These are phyloP conservation scores for Talaromyces marneffei DNA, from an alignment of 2,329 filamentous ascomycete genomes.

Conservation along the genomic window DNA sequence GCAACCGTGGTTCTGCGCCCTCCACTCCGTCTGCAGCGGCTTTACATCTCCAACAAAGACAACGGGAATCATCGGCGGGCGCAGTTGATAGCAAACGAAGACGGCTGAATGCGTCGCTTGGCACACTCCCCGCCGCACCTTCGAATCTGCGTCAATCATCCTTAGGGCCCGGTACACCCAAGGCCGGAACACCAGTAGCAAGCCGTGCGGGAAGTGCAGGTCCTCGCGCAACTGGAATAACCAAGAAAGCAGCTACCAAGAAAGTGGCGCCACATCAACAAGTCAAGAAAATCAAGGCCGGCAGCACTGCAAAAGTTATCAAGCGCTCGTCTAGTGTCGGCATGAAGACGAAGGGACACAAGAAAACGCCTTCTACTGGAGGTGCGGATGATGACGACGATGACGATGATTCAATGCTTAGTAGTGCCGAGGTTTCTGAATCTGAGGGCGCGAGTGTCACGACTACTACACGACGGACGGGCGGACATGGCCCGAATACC, in stretches of 20 bases:
- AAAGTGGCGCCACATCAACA: constrained; percentile 53
- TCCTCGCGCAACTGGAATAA: constrained; percentile 39
- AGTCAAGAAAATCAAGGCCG: constrained; percentile 36
- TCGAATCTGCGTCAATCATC: constrained; percentile 57
- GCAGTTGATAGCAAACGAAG: constrained; percentile 55
- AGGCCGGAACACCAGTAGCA: constrained; percentile 49
- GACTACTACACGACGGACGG: constrained; percentile 13
- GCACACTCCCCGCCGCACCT: constrained; percentile 49
- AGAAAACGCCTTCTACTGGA: constrained; percentile 38
- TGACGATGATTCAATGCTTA: constrained; percentile 52
- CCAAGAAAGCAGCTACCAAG: constrained; percentile 46
- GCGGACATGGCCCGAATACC: constrained; percentile 3
- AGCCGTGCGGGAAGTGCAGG: constrained; percentile 55
- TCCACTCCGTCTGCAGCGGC: constrained; percentile 38
- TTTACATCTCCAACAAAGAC: constrained; percentile 41
- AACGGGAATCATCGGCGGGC: constrained; percentile 52
- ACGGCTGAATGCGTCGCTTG: constrained; percentile 49
- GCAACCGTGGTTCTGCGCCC: constrained; percentile 38
- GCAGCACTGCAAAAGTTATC: constrained; percentile 31
- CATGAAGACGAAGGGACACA: constrained; percentile 33
- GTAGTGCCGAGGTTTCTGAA: constrained; percentile 45
- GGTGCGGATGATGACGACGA: constrained; percentile 44
- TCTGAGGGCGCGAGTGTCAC: constrained; percentile 36
- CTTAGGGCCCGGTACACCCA: constrained; percentile 58
- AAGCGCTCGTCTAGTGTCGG: constrained; percentile 41